These are phyloP conservation scores for Exophiala bonariae DNA, from an alignment of 2,329 filamentous ascomycete genomes.

Conservation along the genomic window DNA sequence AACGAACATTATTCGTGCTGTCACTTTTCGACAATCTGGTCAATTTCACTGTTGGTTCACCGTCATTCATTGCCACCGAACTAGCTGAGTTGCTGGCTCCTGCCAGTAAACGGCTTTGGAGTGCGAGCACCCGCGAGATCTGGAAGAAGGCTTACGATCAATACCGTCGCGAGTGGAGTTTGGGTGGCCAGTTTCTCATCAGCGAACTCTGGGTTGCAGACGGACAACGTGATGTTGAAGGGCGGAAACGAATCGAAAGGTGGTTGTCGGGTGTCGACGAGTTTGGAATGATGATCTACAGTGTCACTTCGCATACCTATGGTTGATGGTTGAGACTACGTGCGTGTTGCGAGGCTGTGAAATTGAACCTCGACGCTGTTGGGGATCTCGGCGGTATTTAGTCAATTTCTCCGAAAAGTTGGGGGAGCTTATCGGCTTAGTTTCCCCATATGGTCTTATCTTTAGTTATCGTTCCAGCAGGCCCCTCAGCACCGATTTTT, in stretches of 20 bases:
- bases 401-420: too few species aligned
- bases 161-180: constrained; percentile 46
- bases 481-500: too few species aligned
- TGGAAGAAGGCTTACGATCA: constrained; percentile 50
- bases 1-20: constrained; percentile 53
- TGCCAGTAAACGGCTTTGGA: constrained; percentile 46
- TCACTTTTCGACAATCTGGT: constrained; percentile 56
- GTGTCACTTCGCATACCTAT: constrained; percentile 50
- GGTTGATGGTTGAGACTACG: constrained; percentile 17
- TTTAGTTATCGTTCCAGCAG: constrained; percentile 34
- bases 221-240: too few species aligned
- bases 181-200: constrained; percentile 43
- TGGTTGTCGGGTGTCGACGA: constrained; percentile 56
- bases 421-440: constrained; percentile 44
- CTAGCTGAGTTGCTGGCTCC: constrained; percentile 47
- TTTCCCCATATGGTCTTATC: constrained; percentile 51
- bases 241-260: constrained; percentile 41
- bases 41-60: constrained; percentile 42
- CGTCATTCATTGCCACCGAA: constrained; percentile 53
- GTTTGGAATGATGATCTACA: constrained; percentile 56
- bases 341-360: too few species aligned
- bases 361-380: too few species aligned
- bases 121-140: constrained; percentile 33
- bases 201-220: constrained; percentile 53
- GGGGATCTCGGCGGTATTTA: too few species aligned